Base-by-base conservation (phyloP, 2,329 filamentous ascomycete genomes). In the Alternaria incomplexa region DNA sequence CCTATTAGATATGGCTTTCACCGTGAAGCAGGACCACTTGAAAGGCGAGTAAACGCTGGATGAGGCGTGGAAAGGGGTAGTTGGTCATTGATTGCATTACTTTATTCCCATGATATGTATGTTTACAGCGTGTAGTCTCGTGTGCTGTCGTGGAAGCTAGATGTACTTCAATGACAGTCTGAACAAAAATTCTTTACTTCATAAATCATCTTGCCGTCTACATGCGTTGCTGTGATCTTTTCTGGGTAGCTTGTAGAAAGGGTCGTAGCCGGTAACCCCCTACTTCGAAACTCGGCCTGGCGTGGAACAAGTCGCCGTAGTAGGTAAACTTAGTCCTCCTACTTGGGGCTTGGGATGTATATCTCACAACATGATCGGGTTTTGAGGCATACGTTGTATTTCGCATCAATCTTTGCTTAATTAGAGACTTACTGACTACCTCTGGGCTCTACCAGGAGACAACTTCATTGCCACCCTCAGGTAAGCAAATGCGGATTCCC, bases 1-100 rank as follows among this genome's bases (percentile, higher is more conserved):
- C 51, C 82, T 99, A 72, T 83, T 94, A 70, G 83, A 89, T 67
- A 86, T 86, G 78, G 89, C 89, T 54, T 90, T 88, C 77, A 84
- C 76, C 20, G 84, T 90, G 50, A 85, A 84, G 81, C 88, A 90
- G 82, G 87, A 89, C 66, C 89, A 87, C 79, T 81, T 90, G 61
- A 90, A 90, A 84, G 87, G 88, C 67, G 87, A 89, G 82, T 89
- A 85, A 36, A 48, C 5, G 17, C 15, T 30, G 23, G 12, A 6
- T 59, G 22, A 23, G 17, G 26, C 23, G 46, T 50, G 20, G n/a
- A 51, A 20, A 58, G 32, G 44, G 28, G 1, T 30, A 45, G 43
- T n/a, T 51, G 40, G 25, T 45, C 30, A 28, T 44, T 70, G 62
- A 45, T 68, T 64, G 64, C 65, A 66, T 63, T 69, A 56, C 56